Base-by-base conservation (phyloP, 2,329 filamentous ascomycete species). In the Corniculantispora saksenae region DNA sequence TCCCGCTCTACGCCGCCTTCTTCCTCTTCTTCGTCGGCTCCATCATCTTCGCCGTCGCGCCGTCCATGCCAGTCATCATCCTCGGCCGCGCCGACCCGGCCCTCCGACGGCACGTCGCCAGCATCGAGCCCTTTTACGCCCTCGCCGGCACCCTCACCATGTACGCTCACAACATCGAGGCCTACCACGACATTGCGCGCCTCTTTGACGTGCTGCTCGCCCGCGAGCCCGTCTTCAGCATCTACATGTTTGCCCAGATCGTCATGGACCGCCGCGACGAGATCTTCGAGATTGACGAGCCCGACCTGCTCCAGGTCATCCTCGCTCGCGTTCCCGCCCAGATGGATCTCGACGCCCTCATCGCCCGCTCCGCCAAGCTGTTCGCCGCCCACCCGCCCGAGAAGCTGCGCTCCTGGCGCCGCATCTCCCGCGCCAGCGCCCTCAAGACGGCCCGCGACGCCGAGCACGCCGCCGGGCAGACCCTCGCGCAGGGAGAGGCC, bases 111-210 rank as follows among this genome's bases (percentile, higher is more conserved):
- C 94, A 97, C 78, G 82, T 97, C n/a, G 87, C 89, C 1, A 84
- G 83, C 27, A 91, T 89, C 19, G 88, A 94, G 73, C 94, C 95
- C 1, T 97, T 94, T 77, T 99, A 97, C 76, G 95, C 95, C 5
- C 83, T 99, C 6, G 89, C 92, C n/a, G 93, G 93, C 56, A 97
- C 93, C 0, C 84, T 99, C 51, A 99, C 96, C 40, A 89, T 99
- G 81, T 99, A 97, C 77, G 93, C 95, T 21, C 95, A 99, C 78
- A 94, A 98, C 75, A 93, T 99, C 67, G 90, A 95, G 77, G 89
- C 90, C 50, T 97, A 97, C 75, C 86, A 87, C 68, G 91, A 94
- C 70, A 98, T 99, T 73, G 87, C 93, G 40, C 88, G 95, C 27
- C 81, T 99, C 1, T 99, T 97, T 76, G 95, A 99, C 79, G 94